Conservation (phyloP, 495 filamentous ascomycete genomes). For the Neurospora tetraspora region DNA sequence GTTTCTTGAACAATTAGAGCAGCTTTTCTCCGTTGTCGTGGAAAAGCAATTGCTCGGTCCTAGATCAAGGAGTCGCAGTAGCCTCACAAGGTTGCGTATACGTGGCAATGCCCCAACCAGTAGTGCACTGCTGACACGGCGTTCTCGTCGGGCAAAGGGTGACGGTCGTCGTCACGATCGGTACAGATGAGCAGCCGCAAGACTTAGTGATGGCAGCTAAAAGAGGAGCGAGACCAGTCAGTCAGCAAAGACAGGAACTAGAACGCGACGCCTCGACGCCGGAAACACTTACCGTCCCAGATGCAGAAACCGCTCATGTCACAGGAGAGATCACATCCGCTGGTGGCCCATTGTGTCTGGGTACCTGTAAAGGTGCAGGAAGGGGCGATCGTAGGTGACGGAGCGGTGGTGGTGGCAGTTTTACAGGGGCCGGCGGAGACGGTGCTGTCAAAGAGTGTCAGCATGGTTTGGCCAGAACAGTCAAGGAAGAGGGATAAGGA, state of each 20-base stretch:
- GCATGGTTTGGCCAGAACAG: background rate
- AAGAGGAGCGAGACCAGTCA: background rate
- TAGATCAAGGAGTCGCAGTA: background rate
- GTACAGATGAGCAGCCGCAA: slow-evolving; percentile 12
- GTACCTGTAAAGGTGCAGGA: slow-evolving; percentile 7
- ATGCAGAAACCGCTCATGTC: background rate
- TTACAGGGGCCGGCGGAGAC: background rate
- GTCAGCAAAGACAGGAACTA: background rate
- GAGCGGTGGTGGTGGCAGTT: background rate
- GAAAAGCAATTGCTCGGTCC: no score
- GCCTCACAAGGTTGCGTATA: background rate
- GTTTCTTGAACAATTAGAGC: background rate
- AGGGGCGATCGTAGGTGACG: background rate
- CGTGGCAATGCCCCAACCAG: slow-evolving; percentile 4
- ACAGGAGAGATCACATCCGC: slow-evolving; percentile 6
- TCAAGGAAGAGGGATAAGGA: background rate
- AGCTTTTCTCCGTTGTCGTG: no score
- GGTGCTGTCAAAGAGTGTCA: background rate
- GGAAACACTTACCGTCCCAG: slow-evolving; percentile 2
- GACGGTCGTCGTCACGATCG: slow-evolving; percentile 9
- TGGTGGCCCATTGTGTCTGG: slow-evolving; percentile 1
- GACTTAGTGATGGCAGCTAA: slow-evolving; percentile 6
- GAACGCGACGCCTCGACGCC: background rate
- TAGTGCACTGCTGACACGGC: slow-evolving; percentile 7
- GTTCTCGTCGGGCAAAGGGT: slow-evolving; percentile 13